A percentile compares a stretch with the other conserved stretches of the same genome.
Evolutionary conservation across 129 eudicot species (phyloP).

Genomic region (Flaveria ramosissima): DNA sequence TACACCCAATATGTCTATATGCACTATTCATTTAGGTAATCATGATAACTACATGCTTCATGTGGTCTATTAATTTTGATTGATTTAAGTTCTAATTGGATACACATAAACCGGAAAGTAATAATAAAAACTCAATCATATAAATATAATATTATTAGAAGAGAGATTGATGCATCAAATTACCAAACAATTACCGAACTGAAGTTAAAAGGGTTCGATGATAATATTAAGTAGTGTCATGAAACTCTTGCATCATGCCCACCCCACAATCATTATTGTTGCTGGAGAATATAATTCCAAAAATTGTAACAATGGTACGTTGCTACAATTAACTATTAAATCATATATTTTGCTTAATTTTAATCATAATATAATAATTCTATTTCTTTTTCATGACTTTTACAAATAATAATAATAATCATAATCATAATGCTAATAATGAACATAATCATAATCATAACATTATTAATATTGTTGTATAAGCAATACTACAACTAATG

Average conservation of each 20-base stretch:
- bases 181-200: not conserved
- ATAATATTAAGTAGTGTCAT: not conserved
- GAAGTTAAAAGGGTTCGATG: not conserved
- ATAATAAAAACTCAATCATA: no score
- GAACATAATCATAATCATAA: no score
- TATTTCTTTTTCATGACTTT: not conserved
- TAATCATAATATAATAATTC: not conserved
- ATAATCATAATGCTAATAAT: no score
- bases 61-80: not conserved
- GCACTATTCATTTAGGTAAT: not conserved
- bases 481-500: no score
- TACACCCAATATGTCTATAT: constrained; percentile 6
- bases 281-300: not conserved
- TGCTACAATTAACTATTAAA: not conserved
- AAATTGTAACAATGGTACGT: not conserved
- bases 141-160: not conserved
- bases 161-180: not conserved
- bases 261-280: not conserved
- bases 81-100: no score
- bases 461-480: no score
- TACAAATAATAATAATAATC: no score
- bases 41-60: not conserved
- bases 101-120: no score
- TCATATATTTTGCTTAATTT: not conserved
- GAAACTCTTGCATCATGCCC: not conserved